A percentile compares a stretch with the other conserved stretches of the same genome.
Conservation (phyloP, 768 basidiomycete species). For the Suillus clintonianus region DNA sequence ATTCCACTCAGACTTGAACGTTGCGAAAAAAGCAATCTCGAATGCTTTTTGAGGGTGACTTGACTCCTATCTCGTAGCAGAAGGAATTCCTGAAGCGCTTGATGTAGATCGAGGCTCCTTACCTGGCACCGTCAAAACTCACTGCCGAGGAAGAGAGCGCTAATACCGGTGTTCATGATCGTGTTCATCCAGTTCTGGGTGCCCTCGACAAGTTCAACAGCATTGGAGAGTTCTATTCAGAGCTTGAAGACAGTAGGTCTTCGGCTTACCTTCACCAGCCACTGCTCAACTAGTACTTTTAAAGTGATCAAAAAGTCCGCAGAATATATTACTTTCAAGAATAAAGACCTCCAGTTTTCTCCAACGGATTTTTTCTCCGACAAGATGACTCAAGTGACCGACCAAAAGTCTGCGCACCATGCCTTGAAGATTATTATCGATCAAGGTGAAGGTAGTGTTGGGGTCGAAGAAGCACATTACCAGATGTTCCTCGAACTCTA, state of each 20-base stretch:
- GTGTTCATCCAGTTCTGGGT: neutral
- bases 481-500: slow-evolving; percentile 18
- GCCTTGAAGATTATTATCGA: slow-evolving; percentile 18
- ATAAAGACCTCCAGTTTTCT: slow-evolving; percentile 14
- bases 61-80: neutral
- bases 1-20: slow-evolving; percentile 13
- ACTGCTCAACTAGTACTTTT: neutral
- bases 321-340: slow-evolving; percentile 1
- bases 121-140: neutral
- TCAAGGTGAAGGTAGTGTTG: slow-evolving; percentile 21
- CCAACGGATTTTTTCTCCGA: slow-evolving; percentile 12
- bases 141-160: neutral
- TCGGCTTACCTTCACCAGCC: slow-evolving; percentile 6
- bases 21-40: slow-evolving; percentile 12
- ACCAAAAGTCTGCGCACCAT: slow-evolving; percentile 10
- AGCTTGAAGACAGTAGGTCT: slow-evolving; percentile 4
- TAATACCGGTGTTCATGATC: neutral
- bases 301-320: slow-evolving; percentile 5
- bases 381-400: slow-evolving; percentile 14
- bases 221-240: slow-evolving; percentile 8
- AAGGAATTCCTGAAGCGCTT: neutral
- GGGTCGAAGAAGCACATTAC: slow-evolving; percentile 19
- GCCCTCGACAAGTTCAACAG: neutral
- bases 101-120: slow-evolving; percentile 6
- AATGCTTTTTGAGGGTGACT: slow-evolving; percentile 16